phyloP scores from a whole-genome alignment of 768 basidiomycete species.

The Boletus rubropictus region DNA sequence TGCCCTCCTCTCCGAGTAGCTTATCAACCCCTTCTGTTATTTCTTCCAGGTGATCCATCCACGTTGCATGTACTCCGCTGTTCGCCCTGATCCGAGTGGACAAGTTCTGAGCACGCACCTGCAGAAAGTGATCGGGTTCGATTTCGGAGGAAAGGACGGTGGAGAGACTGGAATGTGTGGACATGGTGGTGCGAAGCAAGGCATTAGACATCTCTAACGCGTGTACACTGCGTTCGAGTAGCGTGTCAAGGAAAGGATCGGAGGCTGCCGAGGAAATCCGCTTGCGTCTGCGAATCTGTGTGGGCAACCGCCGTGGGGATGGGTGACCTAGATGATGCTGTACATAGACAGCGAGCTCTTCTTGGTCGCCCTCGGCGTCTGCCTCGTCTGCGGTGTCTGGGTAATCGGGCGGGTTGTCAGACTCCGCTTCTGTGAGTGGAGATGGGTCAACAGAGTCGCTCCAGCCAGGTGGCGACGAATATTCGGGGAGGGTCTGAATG shows the following conservation, averaged over 20 bases:
- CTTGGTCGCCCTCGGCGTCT: constrained; percentile 48
- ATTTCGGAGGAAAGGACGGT: constrained; percentile 45
- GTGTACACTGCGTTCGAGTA: constrained; percentile 76
- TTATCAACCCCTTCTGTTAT: constrained; percentile 59
- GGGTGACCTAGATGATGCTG: constrained; percentile 27
- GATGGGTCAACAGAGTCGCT: constrained; percentile 8
- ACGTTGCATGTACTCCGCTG: constrained; percentile 43
- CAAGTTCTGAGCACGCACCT: constrained; percentile 46
- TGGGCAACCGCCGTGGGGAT: constrained; percentile 30
- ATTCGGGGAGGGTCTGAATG: constrained; percentile 58
- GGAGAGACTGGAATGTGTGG: constrained; percentile 55
- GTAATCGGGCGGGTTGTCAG: constrained; percentile 68
- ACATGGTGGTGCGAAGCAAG: constrained; percentile 68
- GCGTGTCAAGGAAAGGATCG: constrained; percentile 66
- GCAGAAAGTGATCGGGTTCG: constrained; percentile 40
- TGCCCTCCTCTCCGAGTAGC: constrained; percentile 37
- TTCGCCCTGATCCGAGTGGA: constrained; percentile 46
- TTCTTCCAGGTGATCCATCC: constrained; percentile 65
- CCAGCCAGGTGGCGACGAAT: constrained; percentile 39
- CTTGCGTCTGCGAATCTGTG: constrained; percentile 24
- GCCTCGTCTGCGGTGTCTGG: constrained; percentile 73
- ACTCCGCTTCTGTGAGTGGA: constrained; percentile 32
- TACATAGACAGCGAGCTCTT: constrained; percentile 17
- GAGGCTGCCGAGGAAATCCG: constrained; percentile 23
- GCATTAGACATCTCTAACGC: constrained; percentile 83